Percentiles rank a stretch among this genome's conserved stretches.
These are phyloP conservation scores for Knufia fluminis DNA, from an alignment of 2,329 filamentous ascomycete species.

Conservation along the genomic window DNA sequence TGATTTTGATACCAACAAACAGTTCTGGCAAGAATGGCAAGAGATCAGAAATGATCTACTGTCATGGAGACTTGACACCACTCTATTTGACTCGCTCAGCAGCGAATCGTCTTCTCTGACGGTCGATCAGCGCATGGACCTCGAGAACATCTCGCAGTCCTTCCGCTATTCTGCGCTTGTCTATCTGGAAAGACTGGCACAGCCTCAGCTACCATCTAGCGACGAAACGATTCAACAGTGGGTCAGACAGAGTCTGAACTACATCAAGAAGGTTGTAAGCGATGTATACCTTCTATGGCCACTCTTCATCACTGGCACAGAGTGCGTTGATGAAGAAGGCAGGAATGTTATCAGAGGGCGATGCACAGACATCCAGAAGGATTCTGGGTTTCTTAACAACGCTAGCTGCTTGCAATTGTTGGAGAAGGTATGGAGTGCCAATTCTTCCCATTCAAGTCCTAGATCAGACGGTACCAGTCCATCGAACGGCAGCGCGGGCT, in stretches of 20 bases:
- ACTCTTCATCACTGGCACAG: conserved; percentile 79
- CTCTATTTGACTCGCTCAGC: conserved; percentile 21
- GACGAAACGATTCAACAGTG: conserved; percentile 74
- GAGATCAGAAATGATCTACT: conserved; percentile 67
- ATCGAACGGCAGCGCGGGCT: background rate
- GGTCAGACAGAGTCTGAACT: conserved; percentile 72
- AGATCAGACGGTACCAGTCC: background rate
- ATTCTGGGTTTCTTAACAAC: conserved; percentile 91
- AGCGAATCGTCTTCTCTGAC: conserved; percentile 32
- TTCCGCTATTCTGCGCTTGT: conserved; percentile 84
- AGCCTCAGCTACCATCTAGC: conserved; percentile 61
- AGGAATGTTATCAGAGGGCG: conserved; percentile 69
- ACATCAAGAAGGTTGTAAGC: conserved; percentile 68
- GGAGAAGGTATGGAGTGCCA: conserved; percentile 65
- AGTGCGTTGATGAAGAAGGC: conserved; percentile 74
- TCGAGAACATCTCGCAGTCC: conserved; percentile 75
- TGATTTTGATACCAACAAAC: conserved; percentile 44
- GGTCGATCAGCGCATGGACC: conserved; percentile 58
- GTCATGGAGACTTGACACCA: conserved; percentile 65
- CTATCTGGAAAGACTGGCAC: conserved; percentile 79
- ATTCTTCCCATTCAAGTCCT: conserved; percentile 20
- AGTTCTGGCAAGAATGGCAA: conserved; percentile 68
- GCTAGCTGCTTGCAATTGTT: conserved; percentile 74
- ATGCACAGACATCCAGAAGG: conserved; percentile 75
- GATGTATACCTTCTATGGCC: conserved; percentile 93